phyloP scores from a whole-genome alignment of 805 yeast genomes.

The Metschnikowia arizonensis region DNA sequence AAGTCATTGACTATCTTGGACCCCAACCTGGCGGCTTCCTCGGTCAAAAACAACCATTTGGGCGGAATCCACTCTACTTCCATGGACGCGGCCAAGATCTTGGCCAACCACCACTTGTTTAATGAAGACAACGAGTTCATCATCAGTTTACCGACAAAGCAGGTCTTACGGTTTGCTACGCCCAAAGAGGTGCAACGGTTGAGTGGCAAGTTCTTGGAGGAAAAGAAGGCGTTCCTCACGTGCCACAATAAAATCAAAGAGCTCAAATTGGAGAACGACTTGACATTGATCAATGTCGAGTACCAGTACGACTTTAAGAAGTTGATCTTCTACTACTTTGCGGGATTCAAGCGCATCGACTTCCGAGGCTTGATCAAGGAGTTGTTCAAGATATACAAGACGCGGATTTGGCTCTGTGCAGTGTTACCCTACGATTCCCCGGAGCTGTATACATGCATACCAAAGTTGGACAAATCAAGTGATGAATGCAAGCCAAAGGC shows the following conservation, averaged over 20 bases:
- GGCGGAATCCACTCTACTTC: constrained; percentile 40
- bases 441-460: constrained; percentile 22
- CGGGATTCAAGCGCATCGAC: constrained; percentile 43
- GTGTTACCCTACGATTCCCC: constrained; percentile 41
- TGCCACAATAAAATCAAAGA: constrained; percentile 48
- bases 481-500: constrained; percentile 1
- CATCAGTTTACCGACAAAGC: constrained; percentile 69
- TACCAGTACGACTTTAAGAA: constrained; percentile 44
- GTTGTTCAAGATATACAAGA: constrained; percentile 43
- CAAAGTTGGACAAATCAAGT: constrained; percentile 8
- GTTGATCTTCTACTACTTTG: constrained; percentile 43
- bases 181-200: constrained; percentile 63
- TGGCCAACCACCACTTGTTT: constrained; percentile 28
- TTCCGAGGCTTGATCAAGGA: constrained; percentile 43
- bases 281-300: constrained; percentile 44
- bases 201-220: constrained; percentile 63
- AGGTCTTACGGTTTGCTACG: constrained; percentile 71
- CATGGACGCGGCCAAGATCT: constrained; percentile 33
- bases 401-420: constrained; percentile 47
- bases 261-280: constrained; percentile 43
- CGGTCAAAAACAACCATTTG: constrained; percentile 21
- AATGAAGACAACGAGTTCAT: constrained; percentile 59
- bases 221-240: constrained; percentile 64
- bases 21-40: constrained; percentile 17
- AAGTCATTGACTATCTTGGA: constrained; percentile 44